Percentiles rank a stretch among this genome's conserved stretches.
phyloP scores from a whole-genome alignment of 164 flowering plant genomes.

The Nymphaea colorata region DNA sequence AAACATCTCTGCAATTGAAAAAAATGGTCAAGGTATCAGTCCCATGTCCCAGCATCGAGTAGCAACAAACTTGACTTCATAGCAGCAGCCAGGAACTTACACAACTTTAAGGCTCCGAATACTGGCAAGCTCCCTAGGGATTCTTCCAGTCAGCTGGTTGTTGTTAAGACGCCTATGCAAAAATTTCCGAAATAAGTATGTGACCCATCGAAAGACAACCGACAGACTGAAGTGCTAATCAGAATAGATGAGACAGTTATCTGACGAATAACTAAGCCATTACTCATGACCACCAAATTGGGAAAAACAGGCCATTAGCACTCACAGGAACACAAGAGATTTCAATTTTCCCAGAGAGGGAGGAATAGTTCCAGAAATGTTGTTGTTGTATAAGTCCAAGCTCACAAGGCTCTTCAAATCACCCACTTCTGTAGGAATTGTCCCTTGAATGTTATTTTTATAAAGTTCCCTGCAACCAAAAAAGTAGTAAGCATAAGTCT shows the following conservation, averaged over 20 bases:
- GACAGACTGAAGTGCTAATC: not conserved
- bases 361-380: conserved; percentile 70
- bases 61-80: not conserved
- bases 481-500: not conserved
- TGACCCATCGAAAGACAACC: too few species aligned
- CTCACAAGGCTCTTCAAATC: conserved; percentile 76
- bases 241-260: not conserved
- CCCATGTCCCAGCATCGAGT: not conserved
- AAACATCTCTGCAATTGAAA: conserved; percentile 54
- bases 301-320: not conserved
- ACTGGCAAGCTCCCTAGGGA: conserved; percentile 52
- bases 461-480: conserved; percentile 62
- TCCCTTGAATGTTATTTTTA: conserved; percentile 79
- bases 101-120: conserved; percentile 72
- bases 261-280: not conserved
- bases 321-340: conserved; percentile 83
- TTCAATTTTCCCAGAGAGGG: conserved; percentile 68
- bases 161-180: conserved; percentile 65
- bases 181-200: not conserved
- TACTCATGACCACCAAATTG: not conserved
- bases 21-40: not conserved
- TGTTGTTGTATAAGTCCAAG: conserved; percentile 87
- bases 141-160: conserved; percentile 57
- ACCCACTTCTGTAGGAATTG: conserved; percentile 84
- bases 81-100: conserved; percentile 37